Percentiles rank a stretch among this genome's conserved stretches.
phyloP scores from a whole-genome alignment of 352 stramenopile genomes.

The Phytophthora palmivora region DNA sequence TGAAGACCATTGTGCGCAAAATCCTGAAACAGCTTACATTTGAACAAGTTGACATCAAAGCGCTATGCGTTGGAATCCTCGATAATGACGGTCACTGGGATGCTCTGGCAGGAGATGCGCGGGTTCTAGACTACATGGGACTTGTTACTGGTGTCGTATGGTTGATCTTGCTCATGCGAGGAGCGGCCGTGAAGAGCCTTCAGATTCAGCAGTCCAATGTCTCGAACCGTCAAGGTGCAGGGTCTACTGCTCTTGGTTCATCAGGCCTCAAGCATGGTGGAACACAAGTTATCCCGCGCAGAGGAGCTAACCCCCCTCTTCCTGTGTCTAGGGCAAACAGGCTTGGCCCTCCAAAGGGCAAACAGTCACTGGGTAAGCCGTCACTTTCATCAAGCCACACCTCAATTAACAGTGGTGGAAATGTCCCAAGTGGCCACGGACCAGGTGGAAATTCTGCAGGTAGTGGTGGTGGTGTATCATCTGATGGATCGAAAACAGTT shows the following conservation, averaged over 20 bases:
- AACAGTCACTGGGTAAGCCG: conserved; percentile 34
- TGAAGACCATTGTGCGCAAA: conserved; percentile 89
- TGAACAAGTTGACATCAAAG: conserved; percentile 85
- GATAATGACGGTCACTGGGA: conserved; percentile 83
- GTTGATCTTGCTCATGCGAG: conserved; percentile 80
- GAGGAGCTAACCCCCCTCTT: conserved; percentile 39
- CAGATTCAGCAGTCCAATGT: conserved; percentile 82
- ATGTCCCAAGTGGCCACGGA: conserved; percentile 12
- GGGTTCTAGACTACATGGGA: conserved; percentile 81
- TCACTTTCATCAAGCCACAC: conserved; percentile 19
- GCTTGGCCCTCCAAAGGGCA: conserved; percentile 47
- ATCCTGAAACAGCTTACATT: conserved; percentile 84
- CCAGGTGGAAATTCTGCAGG: conserved; percentile 15
- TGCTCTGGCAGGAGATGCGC: conserved; percentile 57
- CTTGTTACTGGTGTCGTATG: conserved; percentile 81
- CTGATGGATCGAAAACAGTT: conserved; percentile 56
- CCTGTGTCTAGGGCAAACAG: conserved; percentile 35
- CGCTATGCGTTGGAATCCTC: conserved; percentile 79
- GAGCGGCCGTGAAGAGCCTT: conserved; percentile 84
- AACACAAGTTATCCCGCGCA: conserved; percentile 63
- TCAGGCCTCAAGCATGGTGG: conserved; percentile 56
- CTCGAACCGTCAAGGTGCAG: conserved; percentile 39
- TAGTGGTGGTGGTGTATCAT: conserved; percentile 11
- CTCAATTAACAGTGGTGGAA: conserved; percentile 11
- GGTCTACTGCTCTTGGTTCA: conserved; percentile 40